Percentiles rank a stretch among this genome's conserved stretches.
These are phyloP conservation scores for Stachybotrys chartarum DNA, from an alignment of 2,329 filamentous ascomycete species.

Conservation along the genomic window DNA sequence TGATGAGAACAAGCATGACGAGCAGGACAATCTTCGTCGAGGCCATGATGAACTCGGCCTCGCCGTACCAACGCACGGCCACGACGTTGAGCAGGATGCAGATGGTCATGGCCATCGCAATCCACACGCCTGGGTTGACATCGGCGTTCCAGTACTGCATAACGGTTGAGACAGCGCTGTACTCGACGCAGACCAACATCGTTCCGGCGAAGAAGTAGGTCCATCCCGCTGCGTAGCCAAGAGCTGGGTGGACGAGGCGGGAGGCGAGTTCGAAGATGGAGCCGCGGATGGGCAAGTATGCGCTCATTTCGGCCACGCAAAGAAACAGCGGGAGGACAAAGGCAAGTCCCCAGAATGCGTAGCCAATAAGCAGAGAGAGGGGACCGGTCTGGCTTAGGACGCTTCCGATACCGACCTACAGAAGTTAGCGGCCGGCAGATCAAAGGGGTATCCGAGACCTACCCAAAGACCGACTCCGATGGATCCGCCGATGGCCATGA, in stretches of 20 bases:
- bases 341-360: constrained; percentile 34
- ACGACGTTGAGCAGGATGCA: constrained; percentile 40
- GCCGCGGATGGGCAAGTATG: constrained; percentile 46
- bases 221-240: constrained; percentile 49
- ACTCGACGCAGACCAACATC: constrained; percentile 38
- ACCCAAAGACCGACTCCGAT: constrained; percentile 37
- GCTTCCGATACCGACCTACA: constrained; percentile 32
- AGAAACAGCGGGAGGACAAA: constrained; percentile 38
- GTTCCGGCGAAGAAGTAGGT: constrained; percentile 41
- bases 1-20: constrained; percentile 52
- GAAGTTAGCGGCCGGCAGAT: constrained; percentile 1
- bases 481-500: constrained; percentile 41
- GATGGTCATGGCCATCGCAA: constrained; percentile 37
- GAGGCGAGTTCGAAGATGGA: constrained; percentile 48
- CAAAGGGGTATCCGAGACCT: neutral
- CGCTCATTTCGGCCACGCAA: constrained; percentile 49
- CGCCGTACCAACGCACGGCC: constrained; percentile 36
- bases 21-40: constrained; percentile 42
- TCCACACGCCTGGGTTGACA: constrained; percentile 40
- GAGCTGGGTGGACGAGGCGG: constrained; percentile 47
- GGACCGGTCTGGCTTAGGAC: constrained; percentile 34
- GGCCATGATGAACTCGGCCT: constrained; percentile 47
- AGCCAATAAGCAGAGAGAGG: constrained; percentile 35
- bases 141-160: constrained; percentile 35
- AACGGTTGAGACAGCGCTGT: constrained; percentile 35